Evolutionary conservation across 176 grass and related monocot genomes (phyloP).

Genomic region (Saccharum officinarum): DNA sequence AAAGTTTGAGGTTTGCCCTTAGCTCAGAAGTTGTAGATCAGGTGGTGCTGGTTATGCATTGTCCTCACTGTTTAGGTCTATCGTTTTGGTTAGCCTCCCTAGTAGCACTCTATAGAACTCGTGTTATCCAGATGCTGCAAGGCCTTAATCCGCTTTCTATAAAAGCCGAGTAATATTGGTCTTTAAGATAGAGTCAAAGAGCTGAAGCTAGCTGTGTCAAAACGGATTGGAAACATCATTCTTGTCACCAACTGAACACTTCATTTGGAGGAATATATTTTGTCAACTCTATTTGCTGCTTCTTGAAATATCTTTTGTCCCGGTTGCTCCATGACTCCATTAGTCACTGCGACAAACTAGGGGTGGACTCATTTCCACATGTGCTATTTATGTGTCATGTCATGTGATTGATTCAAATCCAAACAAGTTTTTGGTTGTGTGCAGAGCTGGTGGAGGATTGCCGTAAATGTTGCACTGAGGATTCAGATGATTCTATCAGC

Average conservation of each 20-base stretch:
- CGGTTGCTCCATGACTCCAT: not conserved
- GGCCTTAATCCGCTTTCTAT: not conserved
- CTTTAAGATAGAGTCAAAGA: not conserved
- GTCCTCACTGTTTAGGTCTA: not conserved
- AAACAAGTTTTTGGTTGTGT: slow-evolving; percentile 8
- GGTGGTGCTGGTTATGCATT: not conserved
- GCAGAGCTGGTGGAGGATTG: slow-evolving; percentile 90
- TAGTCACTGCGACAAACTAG: not conserved
- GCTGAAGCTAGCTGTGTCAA: not conserved
- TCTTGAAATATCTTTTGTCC: not conserved
- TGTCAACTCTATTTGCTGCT: not conserved
- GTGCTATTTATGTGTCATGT: not conserved
- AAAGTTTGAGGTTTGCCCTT: not conserved
- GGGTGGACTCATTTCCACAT: not conserved
- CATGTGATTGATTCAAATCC: not conserved
- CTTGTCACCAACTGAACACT: not conserved
- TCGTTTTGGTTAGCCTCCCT: not conserved
- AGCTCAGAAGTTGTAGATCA: not conserved
- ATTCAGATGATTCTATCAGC: slow-evolving; percentile 93
- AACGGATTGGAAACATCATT: not conserved
- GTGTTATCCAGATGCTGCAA: not conserved
- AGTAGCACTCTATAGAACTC: not conserved
- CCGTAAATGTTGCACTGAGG: slow-evolving; percentile 89
- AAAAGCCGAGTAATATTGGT: not conserved
- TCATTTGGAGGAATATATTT: not conserved